phyloP scores from a whole-genome alignment of 1,139 yeast genomes.

The Suhomyces anneliseae region DNA sequence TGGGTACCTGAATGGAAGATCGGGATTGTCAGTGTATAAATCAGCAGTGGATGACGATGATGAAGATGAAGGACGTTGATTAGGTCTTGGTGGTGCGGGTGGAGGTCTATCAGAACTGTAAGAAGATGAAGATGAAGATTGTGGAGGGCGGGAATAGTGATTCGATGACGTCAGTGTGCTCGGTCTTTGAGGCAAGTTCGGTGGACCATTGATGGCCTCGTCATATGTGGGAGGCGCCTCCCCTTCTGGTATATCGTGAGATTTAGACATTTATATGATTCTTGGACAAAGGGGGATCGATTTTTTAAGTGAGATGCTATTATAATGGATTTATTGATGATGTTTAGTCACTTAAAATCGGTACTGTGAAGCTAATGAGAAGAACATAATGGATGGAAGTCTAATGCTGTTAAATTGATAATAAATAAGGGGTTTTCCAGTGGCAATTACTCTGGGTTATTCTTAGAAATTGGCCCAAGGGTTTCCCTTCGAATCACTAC shows the following conservation, averaged over 20 bases:
- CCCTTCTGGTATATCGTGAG: slow-evolving; percentile 1
- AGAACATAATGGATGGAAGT: too few species aligned
- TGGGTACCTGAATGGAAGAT: slow-evolving; percentile 58
- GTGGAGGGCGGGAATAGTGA: neutral
- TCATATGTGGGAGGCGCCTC: slow-evolving; percentile 22
- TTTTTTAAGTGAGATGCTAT: too few species aligned
- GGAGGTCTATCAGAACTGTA: slow-evolving; percentile 4
- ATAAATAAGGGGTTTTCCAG: too few species aligned
- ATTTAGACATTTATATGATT: too few species aligned
- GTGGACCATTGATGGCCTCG: slow-evolving; percentile 16
- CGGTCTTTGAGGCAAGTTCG: slow-evolving; percentile 4
- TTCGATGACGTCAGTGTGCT: slow-evolving; percentile 2
- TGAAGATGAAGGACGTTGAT: slow-evolving; percentile 1
- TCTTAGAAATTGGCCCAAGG: too few species aligned
- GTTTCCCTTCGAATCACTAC: too few species aligned
- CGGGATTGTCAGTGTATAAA: slow-evolving; percentile 18
- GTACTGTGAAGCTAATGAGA: too few species aligned
- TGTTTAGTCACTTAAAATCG: too few species aligned
- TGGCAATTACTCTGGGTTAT: too few species aligned
- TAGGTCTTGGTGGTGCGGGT: slow-evolving; percentile 8
- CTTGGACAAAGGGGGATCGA: too few species aligned
- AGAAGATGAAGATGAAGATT: neutral
- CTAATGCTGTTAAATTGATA: too few species aligned
- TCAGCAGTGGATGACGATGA: slow-evolving; percentile 2
- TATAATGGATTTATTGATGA: too few species aligned